A percentile compares a stretch with the other conserved stretches of the same genome.
Conservation (phyloP, 1,284 basidiomycete genomes). For the Athelia psychrophila region DNA sequence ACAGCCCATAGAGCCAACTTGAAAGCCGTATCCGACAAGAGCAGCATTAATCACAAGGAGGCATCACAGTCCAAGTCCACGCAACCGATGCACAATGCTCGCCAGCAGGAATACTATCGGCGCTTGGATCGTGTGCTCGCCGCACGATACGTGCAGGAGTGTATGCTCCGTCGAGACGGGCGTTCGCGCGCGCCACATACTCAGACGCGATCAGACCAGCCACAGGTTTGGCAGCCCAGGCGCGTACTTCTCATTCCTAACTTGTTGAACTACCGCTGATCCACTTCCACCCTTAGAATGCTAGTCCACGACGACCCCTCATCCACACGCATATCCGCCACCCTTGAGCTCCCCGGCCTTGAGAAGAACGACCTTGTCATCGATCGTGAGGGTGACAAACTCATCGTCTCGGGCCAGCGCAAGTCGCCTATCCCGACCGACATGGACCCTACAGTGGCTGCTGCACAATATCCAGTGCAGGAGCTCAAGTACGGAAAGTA, state of each 20-base stretch:
- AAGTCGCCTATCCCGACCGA: slow-evolving; percentile 18
- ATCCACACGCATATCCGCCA: slow-evolving; percentile 37
- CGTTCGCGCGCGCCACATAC: slow-evolving; percentile 4
- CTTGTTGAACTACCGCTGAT: not conserved
- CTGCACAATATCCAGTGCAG: slow-evolving; percentile 23
- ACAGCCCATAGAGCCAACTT: too few relatives aligned
- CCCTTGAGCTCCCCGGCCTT: slow-evolving; percentile 57
- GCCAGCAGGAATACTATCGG: slow-evolving; percentile 6
- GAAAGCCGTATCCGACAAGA: too few relatives aligned
- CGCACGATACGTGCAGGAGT: slow-evolving; percentile 11
- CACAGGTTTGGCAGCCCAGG: slow-evolving; percentile 26
- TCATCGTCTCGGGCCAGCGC: slow-evolving; percentile 48
- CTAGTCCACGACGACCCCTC: slow-evolving; percentile 48
- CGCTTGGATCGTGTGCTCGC: slow-evolving; percentile 15
- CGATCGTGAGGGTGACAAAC: slow-evolving; percentile 35
- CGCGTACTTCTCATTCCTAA: slow-evolving; percentile 12
- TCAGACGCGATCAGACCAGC: not conserved
- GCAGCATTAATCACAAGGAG: too few relatives aligned
- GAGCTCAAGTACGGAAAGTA: slow-evolving; percentile 56
- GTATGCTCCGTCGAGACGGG: slow-evolving; percentile 8
- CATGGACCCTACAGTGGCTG: slow-evolving; percentile 10
- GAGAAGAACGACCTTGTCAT: slow-evolving; percentile 45
- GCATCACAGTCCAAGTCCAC: too few relatives aligned
- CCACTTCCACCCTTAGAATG: slow-evolving; percentile 36
- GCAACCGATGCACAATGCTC: not conserved